A percentile compares a stretch with the other conserved stretches of the same genome.
phyloP scores from a whole-genome alignment of 2,329 filamentous ascomycete genomes.

The Diaporthe ampelina region DNA sequence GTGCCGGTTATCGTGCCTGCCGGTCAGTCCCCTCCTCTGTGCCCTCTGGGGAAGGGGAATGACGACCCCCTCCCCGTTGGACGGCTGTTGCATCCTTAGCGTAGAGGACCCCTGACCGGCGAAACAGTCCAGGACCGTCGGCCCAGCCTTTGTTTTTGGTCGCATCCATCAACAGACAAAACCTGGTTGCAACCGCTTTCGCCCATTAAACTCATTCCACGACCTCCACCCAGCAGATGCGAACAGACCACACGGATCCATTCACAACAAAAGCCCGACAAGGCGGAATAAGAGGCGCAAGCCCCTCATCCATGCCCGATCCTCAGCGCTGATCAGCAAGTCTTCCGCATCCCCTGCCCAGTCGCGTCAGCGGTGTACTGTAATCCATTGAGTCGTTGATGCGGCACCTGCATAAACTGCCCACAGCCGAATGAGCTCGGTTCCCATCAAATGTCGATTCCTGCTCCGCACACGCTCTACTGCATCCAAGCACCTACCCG shows the following conservation, averaged over 20 bases:
- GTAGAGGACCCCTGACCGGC: conserved; percentile 25
- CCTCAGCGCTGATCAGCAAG: conserved; percentile 4
- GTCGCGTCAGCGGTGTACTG: conserved; percentile 29
- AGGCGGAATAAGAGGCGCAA: not conserved
- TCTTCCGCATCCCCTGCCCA: conserved; percentile 21
- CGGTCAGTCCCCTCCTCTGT: not conserved
- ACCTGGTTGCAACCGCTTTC: conserved; percentile 28
- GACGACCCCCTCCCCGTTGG: conserved; percentile 25
- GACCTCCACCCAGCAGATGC: conserved; percentile 22
- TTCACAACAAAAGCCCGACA: conserved; percentile 6
- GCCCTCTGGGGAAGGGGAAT: not conserved
- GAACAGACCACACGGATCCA: conserved; percentile 29
- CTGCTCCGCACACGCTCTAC: not conserved
- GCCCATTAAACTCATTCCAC: conserved; percentile 27
- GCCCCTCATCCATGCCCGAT: not conserved
- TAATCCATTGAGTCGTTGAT: conserved; percentile 27
- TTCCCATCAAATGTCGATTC: conserved; percentile 33
- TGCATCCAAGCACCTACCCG: conserved; percentile 6
- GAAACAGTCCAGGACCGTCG: conserved; percentile 20
- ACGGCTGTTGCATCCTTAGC: conserved; percentile 32
- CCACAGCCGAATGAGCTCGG: conserved; percentile 13
- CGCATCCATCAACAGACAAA: conserved; percentile 37
- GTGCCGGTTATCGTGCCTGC: conserved; percentile 31
- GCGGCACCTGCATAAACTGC: conserved; percentile 3
- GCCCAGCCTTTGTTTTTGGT: conserved; percentile 37